phyloP scores from a whole-genome alignment of 352 stramenopile species.

The Phytophthora crassamura region DNA sequence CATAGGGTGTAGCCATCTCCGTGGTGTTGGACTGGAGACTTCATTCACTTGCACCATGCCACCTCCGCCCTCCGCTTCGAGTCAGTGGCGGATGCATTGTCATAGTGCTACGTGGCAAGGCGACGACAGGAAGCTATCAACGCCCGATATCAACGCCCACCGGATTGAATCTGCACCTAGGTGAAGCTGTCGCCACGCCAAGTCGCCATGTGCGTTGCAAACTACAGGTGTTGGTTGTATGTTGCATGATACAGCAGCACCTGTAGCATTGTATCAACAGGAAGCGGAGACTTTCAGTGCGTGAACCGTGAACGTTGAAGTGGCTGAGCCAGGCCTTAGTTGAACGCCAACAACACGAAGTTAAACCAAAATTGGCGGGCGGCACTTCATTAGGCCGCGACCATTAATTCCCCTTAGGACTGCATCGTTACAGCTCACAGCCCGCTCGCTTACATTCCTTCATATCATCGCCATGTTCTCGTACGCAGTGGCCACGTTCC shows the following conservation, averaged over 20 bases:
- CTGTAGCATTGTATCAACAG: not conserved
- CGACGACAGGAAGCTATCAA: too few relatives aligned
- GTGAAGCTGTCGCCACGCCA: too few relatives aligned
- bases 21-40: not conserved
- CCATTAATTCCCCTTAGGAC: conserved; percentile 2
- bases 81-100: too few relatives aligned
- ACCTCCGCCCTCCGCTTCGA: too few relatives aligned
- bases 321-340: not conserved
- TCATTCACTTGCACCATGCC: too few relatives aligned
- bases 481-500: conserved; percentile 33
- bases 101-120: too few relatives aligned
- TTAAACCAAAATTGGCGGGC: conserved; percentile 3
- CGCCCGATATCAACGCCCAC: too few relatives aligned
- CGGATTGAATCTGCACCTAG: too few relatives aligned
- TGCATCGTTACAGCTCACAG: not conserved
- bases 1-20: conserved; percentile 30
- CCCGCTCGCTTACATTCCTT: conserved; percentile 1
- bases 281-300: conserved; percentile 24
- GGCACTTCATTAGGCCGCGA: conserved; percentile 5
- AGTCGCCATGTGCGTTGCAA: not conserved
- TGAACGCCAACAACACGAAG: too few relatives aligned
- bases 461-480: conserved; percentile 25
- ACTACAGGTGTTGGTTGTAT: not conserved
- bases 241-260: too few relatives aligned
- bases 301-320: conserved; percentile 25